Evolutionary conservation across 148 eudicot species (phyloP), one percentile per base, ranked within the genome.

Genomic region (Drosera capensis): DNA sequence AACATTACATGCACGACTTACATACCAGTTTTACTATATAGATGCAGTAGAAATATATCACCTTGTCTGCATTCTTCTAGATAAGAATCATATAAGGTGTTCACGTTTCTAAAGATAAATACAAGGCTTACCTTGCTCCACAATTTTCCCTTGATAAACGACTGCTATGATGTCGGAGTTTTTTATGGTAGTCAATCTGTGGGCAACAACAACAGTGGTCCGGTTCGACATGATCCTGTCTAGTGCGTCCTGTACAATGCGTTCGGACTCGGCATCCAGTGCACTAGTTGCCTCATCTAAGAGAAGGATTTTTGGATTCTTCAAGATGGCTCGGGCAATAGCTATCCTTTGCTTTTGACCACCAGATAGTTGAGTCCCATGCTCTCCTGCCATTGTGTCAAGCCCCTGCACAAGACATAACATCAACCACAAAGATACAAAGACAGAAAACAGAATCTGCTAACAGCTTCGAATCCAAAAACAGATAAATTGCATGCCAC

Each of bases 271-370:
- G 12, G 48, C 57, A 20, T 53, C 57, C 2, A 53, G 20, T 21
- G 57, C 57, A n/a, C 57, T 53, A 4, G 57, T 53, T 14, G 57
- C 57, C 28, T 53, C 57, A 9, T 53, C 57, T 28, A 53, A 22
- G 12, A 53, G 57, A 19, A 53, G 38, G 20, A 53, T 53, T 11
- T n/a, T 42, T 1, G 57, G 57, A 25, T 53, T 53, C 57, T 43
- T 53, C 31, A 53, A 41, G 29, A 53, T 53, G 26, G 57, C 57
- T 30, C 57, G 28, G 11, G 57, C 57, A 22, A 53, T 53, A 14
- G 57, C 57, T 20, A 53, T 29, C 30, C 57, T 53, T 43, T 53
- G 57, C 28, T 53, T 53, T 30, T 53, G 57, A 43, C 57, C 57
- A n/a, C 57, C 57, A 7, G 57, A 53, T 28, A 53, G 26, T 19